Evolutionary conservation across 208 protist genomes (phyloP), one percentile per base, ranked within the genome.

Genomic region (Crithidia brevicula): DNA sequence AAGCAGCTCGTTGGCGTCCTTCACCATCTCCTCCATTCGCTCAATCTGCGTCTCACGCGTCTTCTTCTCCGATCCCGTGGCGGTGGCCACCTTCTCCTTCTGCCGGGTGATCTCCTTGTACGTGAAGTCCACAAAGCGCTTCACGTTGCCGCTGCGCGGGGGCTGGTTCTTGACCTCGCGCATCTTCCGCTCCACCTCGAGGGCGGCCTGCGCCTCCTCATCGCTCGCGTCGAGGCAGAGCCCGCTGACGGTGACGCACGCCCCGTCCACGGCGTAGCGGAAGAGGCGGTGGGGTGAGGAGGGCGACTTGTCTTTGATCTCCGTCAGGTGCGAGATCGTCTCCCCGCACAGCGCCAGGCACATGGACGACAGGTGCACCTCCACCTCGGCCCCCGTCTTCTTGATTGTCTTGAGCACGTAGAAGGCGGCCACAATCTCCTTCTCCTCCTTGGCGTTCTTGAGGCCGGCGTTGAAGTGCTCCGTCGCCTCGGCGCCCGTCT

Each of bases 121-220:
- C 16, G 84, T 91, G 62, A 77, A 81, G 36, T 91, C 84, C 43
- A 93, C 77, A 50, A 87, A 93, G 43, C 78, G 68, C 56, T 75
- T 79, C 62, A 93, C 71, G 68, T 90, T 93, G 50, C 88, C 88
- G 62, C 77, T 93, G 59, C 88, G 84, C 15, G 88, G 88, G 22
- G 83, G 78, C 28, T 71, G 67, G 78, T 93, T 93, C 66, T 91
- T 91, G 11, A 93, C 74, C 54, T 93, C 80, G 28, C 88, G 88
- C 68, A 93, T 80, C 75, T 86, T 88, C 43, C 88, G 88, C 68
- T 81, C 69, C 27, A 81, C 54, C 50, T 93, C 88, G 4, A 93
- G 79, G 46, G 59, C 57, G 25, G 45, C 59, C 30, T 62, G 75
- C 18, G 80, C 73, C 16, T 83, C 60, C 25, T 63, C 60, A 43